Base-by-base conservation (phyloP, 352 stramenopile species). In the Globisporangium irregulare region DNA sequence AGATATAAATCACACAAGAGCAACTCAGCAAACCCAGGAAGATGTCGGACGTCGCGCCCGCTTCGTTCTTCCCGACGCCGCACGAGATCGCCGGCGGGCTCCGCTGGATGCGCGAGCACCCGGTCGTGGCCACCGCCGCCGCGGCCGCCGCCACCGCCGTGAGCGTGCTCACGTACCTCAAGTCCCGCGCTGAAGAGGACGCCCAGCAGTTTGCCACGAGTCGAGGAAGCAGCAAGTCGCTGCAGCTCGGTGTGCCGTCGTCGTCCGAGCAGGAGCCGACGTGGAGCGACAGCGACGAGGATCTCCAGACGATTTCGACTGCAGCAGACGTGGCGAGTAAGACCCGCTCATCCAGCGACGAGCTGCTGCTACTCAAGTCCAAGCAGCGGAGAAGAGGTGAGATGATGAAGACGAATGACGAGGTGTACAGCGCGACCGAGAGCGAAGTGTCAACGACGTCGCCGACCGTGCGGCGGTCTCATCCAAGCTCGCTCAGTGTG, bases 11-110 rank as follows among this genome's bases (percentile, higher is more conserved):
- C 46, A 54, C 9, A 41, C 32, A 32, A 32, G 27, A 55, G 20
- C 46, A 62, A 51, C n/a, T 5, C 5, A 41, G 4, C 55, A 53
- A 25, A 58, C 34, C 29, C 50, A 65, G 18, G 41, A 70, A 18
- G 34, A 92, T 92, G 84, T 84, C 77, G 20, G 81, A 90, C 66
- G 74, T 90, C 38, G 74, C 72, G 69, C 80, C 85, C 18, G 43
- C 43, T 8, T 90, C 80, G 18, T 94, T 94, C 75, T 94, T 94
- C 74, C 86, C 86, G 36, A 94, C 86, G 57, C 82, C 86, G 34
- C 78, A 79, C 56, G 86, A 94, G 68, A 91, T 94, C 70, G 84
- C 84, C n/a, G 81, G 80, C 24, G 84, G 84, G 34, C 61, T 94
- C 27, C 82, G 80, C 62, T 94, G 84, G 84, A 76, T 94, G 59